Evolutionary conservation across 2,329 filamentous ascomycete species (phyloP), one percentile per base, ranked within the genome.

Genomic region (Ascochyta pisi): DNA sequence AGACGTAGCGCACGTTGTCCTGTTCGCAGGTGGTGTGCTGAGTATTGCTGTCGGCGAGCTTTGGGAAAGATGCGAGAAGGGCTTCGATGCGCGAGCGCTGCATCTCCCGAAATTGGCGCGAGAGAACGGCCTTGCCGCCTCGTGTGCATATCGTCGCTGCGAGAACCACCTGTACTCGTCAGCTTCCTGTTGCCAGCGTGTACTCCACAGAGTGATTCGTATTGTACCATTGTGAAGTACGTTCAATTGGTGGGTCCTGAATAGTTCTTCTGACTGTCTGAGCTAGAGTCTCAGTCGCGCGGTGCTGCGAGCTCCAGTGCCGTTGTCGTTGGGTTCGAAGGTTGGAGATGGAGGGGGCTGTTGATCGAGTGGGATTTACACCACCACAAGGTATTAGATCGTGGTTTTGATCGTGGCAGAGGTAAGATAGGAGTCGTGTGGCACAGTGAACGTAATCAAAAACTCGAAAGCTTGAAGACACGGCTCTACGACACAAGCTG

Each of bases 1-100:
- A 99, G 56, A 99, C 95, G 76, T 97, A 99, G 81, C 95, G 94
- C 73, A 99, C 95, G 82, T 96, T 98, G 82, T 99, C 96, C 80
- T 98, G 93, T 80, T 99, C 95, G 70, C 98, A 93, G 6, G 91
- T 99, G 26, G 95, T 99, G 79, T 99, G 95, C 79, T 99, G 95
- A 48, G 92, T 97, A 59, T 93, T 91, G 61, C 91, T 92, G 78
- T 97, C 93, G 71, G 95, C 93, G 55, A 98, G 90, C 81, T 99
- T 99, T 52, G 95, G 96, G 75, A 99, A 97, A 9, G 94, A 96
- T 63, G 96, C 95, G 54, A 99, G 89, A 54, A 99, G 87, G 53
- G 91, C 95, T 83, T 99, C 96, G 74, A 99, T 93, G 75, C 96
- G 88, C 45, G 96, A 97, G 76, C 95, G 87, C 77, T 94, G 91